Conservation (phyloP, 1,284 basidiomycete species). For the Sanguinoderma infundibulare region DNA sequence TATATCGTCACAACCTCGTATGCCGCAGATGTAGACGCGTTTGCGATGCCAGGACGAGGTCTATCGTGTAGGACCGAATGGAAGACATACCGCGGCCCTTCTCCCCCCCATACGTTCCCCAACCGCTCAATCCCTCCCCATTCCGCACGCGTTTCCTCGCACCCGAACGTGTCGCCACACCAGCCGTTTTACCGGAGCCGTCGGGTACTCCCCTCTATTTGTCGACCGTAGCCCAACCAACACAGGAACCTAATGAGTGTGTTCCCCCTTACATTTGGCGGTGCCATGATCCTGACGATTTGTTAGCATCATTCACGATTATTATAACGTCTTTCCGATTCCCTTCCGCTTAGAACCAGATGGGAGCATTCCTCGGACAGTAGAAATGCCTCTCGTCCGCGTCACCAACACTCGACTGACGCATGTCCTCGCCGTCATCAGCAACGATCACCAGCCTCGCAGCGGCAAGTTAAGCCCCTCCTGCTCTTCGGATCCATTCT, state of each 20-base stretch:
- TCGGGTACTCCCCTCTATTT: not conserved
- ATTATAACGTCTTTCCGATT: slow-evolving; percentile 31
- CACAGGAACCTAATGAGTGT: not conserved
- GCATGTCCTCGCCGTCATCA: slow-evolving; percentile 30
- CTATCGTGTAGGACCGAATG: not conserved
- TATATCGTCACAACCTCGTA: not conserved
- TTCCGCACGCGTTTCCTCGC: not conserved
- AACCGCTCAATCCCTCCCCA: not conserved
- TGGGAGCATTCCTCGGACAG: slow-evolving; percentile 1
- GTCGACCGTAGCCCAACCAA: not conserved
- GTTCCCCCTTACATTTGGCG: not conserved
- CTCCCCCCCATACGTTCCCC: not conserved
- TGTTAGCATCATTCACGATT: slow-evolving; percentile 25
- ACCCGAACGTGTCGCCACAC: not conserved
- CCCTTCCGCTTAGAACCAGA: slow-evolving; percentile 7
- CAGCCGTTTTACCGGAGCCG: not conserved
- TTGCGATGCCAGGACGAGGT: too few relatives aligned
- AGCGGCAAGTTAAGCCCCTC: slow-evolving; percentile 29
- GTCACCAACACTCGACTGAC: slow-evolving; percentile 16
- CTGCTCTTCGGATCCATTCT: slow-evolving; percentile 3
- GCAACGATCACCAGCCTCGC: slow-evolving; percentile 28
- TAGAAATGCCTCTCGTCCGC: slow-evolving; percentile 10
- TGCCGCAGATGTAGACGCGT: too few relatives aligned
- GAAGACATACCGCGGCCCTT: not conserved
- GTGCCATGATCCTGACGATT: not conserved